Base-by-base conservation (phyloP, 2,329 filamentous ascomycete genomes). In the Hymenoscyphus linearis region DNA sequence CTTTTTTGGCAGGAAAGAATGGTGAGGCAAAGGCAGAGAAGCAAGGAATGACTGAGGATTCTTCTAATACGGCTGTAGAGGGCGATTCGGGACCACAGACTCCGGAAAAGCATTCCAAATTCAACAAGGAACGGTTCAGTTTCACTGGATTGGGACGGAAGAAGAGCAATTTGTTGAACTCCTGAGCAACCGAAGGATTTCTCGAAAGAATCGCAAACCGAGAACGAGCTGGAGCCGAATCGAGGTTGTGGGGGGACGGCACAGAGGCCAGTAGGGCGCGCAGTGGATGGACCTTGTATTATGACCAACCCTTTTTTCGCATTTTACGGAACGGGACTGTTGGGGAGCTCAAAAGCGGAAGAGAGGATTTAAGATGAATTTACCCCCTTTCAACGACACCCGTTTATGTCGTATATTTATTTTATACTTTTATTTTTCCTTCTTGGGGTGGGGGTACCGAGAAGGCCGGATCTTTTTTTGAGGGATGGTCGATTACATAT, bases 61-160 rank as follows among this genome's bases (percentile, higher is more conserved):
- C 63, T 52, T 57, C 54, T 14, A 55, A 68, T 57, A 68, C 64
- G 4, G 70, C 67, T 14, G 64, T 68, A 36, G 70, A 72, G 3
- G 70, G 68, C 5, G 65, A 67, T 12, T 9, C 66, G 26, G 64
- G 64, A 34, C 66, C 66, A 27, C 70, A 67, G 55, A 70, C 67
- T 1, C 69, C 70, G 18, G 72, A 71, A 52, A 83, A 82, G 72
- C 77, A 77, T 59, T 75, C 80, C n/a, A 81, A 78, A 70, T 50
- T 60, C 9, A 73, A 79, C 54, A 87, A 84, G 73, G 85, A 86
- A 65, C 80, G 87, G 27, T 89, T 91, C 68, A 88, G 81, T 67
- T 85, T 86, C 67, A 78, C 83, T 62, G 66, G 66, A 16, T 70
- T 91, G 13, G 86, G 88, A 4, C 78, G 85, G 70, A 92, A 91